These are phyloP conservation scores for Syzygium aromaticum DNA, from an alignment of 345 rosid species.

Conservation along the genomic window DNA sequence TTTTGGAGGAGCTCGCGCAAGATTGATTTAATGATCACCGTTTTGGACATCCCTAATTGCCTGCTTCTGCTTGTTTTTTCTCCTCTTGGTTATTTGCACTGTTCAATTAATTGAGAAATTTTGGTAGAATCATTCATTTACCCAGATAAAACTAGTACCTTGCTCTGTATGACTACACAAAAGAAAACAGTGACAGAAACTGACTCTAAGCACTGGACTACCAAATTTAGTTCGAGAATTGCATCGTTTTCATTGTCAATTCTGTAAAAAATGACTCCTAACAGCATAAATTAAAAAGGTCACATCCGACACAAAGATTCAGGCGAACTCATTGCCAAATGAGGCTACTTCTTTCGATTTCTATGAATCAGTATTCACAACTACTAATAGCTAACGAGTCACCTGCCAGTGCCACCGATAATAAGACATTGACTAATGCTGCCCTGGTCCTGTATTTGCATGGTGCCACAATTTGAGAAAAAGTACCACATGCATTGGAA, in stretches of 20 bases:
- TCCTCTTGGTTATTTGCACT: background rate
- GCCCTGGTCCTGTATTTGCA: too few species aligned
- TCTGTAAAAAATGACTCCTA: too few species aligned
- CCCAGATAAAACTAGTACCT: background rate
- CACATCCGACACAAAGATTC: too few species aligned
- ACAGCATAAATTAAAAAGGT: too few species aligned
- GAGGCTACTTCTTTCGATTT: background rate
- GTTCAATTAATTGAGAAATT: background rate
- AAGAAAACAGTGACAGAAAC: background rate
- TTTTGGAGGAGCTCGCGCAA: background rate
- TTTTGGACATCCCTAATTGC: background rate
- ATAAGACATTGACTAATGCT: background rate
- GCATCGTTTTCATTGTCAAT: too few species aligned
- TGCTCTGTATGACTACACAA: background rate
- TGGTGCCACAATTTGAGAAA: too few species aligned
- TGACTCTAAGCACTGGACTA: background rate
- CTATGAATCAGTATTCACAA: background rate
- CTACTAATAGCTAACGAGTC: background rate
- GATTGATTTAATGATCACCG: background rate
- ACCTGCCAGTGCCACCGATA: background rate
- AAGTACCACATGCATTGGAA: background rate
- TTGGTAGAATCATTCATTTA: background rate
- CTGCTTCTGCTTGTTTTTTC: background rate
- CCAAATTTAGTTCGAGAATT: too few species aligned
- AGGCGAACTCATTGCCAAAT: background rate